Evolutionary conservation across 192 early-diverging fungal species (phyloP), one percentile per base, ranked within the genome.

Genomic region (Coemansia asiatica): DNA sequence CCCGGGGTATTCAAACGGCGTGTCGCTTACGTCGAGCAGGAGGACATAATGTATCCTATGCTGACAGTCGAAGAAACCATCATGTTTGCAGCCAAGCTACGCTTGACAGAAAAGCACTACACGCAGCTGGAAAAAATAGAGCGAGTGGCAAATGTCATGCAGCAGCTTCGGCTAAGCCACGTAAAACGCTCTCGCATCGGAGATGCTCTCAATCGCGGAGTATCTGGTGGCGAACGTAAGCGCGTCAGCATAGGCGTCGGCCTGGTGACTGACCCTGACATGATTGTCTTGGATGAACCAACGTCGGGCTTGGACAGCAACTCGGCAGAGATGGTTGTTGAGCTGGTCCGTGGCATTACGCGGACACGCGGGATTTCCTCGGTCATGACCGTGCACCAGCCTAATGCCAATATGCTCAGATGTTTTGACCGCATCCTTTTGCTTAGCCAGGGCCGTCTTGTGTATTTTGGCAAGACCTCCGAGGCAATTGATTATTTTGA

Each of bases 301-400:
- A 93, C 91, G 0, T 87, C 85, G 28, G 93, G 93, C 6, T 79
- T 97, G 36, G 95, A 97, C 72, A 83, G 94, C 31, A 96, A 91
- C 80, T 95, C 94, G 64, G 95, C 95, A 1, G 91, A 90, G 66
- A 97, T 94, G 82, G 95, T 97, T 0, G 87, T 97, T n/a, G 93
- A 96, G 76, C 89, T 86, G 27, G 84, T 96, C 28, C 89, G 91
- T 9, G 86, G 86, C 5, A 72, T 97, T 59, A 94, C 93, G 1
- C 68, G 86, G 26, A 84, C 81, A n/a, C 89, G 90, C 59, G 84
- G 91, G 25, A 87, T 92, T 2, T 91, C 92, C 2, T 88, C 95
- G 15, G 81, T 98, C 15, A 90, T 93, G 69, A 98, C 95, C 2
- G 95, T 98, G 50, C 95, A 98, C 74, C 95, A 98, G 71, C 95